phyloP scores from a whole-genome alignment of 225 moss, liverwort and hornwort species.

The Asterella californica region DNA sequence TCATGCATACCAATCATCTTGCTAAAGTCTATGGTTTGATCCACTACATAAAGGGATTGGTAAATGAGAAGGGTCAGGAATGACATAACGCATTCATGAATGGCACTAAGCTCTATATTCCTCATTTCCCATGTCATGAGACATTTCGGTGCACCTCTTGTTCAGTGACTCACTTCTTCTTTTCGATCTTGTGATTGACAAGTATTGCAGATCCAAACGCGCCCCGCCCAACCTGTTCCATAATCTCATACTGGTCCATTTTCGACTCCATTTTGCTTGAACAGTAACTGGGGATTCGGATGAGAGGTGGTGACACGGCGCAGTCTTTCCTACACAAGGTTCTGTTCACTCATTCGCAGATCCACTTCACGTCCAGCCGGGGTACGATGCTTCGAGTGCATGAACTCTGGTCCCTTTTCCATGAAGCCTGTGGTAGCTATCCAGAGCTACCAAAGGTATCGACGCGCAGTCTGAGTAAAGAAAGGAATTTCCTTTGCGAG shows the following conservation, averaged over 20 bases:
- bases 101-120: neutral
- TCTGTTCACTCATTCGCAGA: constrained; percentile 23
- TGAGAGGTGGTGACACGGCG: constrained; percentile 8
- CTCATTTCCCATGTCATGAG: neutral
- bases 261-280: constrained; percentile 64
- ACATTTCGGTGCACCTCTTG: neutral
- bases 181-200: constrained; percentile 91
- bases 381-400: constrained; percentile 16
- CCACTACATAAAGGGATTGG: neutral
- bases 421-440: constrained; percentile 29
- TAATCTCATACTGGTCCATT: constrained; percentile 99
- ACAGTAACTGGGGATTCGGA: neutral
- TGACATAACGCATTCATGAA: neutral
- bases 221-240: constrained; percentile 99
- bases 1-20: no score
- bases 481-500: constrained; percentile 3
- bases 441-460: neutral
- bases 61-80: neutral
- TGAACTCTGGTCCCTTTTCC: constrained; percentile 20
- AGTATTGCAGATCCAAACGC: constrained; percentile 99
- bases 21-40: neutral
- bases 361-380: constrained; percentile 22
- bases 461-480: constrained; percentile 1
- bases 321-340: constrained; percentile 6
- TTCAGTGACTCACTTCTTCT: constrained; percentile 68